A percentile compares a stretch with the other conserved stretches of the same genome.
Evolutionary conservation across 306 rosid genomes (phyloP).

Genomic region (Adenanthera pavonina): DNA sequence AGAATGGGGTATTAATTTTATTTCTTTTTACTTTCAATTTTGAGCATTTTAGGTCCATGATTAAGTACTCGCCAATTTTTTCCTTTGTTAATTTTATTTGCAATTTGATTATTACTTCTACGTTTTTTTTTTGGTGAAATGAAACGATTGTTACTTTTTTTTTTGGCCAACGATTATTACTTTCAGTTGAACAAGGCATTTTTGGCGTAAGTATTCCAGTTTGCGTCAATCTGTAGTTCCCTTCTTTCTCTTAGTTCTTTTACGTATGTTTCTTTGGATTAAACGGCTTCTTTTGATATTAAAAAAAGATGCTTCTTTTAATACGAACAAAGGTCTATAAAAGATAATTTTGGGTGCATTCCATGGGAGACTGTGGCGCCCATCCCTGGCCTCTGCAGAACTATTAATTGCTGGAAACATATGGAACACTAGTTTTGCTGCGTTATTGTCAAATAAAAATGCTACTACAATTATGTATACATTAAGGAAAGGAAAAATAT

Average conservation of each 20-base stretch:
- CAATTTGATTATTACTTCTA: not conserved
- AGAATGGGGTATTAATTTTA: conserved; percentile 60
- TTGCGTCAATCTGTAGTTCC: not conserved
- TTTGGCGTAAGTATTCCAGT: not conserved
- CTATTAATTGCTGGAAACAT: not conserved
- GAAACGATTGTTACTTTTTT: not conserved
- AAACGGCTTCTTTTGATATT: not conserved
- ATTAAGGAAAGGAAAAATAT: not conserved
- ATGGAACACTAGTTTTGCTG: not conserved
- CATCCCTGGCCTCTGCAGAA: not conserved
- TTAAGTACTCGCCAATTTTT: not conserved
- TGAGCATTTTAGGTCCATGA: not conserved
- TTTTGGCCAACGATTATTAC: not conserved
- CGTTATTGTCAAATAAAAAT: not conserved
- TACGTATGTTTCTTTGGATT: not conserved
- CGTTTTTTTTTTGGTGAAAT: not conserved
- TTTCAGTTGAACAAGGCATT: not conserved
- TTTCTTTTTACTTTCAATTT: not conserved
- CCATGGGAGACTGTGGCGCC: not conserved
- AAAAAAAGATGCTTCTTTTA: not conserved
- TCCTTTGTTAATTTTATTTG: not conserved
- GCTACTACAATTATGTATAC: not conserved
- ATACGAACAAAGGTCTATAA: too few species aligned
- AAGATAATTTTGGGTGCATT: too few species aligned
- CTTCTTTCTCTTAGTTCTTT: not conserved